Conservation (phyloP, 257 asterid species). For the Ligustrum vulgare region DNA sequence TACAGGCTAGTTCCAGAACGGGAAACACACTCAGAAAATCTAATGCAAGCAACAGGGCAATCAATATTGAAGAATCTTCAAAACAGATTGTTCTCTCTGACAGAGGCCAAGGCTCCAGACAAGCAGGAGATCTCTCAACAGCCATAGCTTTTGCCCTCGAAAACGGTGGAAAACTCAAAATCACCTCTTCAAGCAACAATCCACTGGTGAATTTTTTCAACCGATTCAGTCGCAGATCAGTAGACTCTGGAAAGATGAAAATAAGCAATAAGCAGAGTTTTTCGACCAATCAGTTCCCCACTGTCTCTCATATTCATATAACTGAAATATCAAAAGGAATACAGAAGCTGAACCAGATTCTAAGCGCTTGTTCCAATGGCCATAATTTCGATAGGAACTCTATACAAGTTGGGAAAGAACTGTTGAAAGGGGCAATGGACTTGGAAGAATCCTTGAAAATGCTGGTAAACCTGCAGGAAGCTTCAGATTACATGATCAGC, state of each 20-base stretch:
- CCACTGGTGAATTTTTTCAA: constrained; percentile 66
- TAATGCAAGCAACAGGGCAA: constrained; percentile 34
- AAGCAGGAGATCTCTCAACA: constrained; percentile 54
- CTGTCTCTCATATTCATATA: constrained; percentile 57
- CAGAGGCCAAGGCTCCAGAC: constrained; percentile 42
- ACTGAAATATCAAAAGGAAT: constrained; percentile 77
- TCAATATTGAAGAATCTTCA: constrained; percentile 44
- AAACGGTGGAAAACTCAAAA: constrained; percentile 56
- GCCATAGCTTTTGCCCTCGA: constrained; percentile 71
- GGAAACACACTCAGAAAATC: constrained; percentile 49
- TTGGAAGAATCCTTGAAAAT: constrained; percentile 79
- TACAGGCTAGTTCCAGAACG: constrained; percentile 49
- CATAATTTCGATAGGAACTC: constrained; percentile 57
- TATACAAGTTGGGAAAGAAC: constrained; percentile 67
- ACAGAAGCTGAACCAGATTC: constrained; percentile 69
- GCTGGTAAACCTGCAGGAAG: constrained; percentile 72
- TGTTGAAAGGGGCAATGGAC: constrained; percentile 77
- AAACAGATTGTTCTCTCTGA: constrained; percentile 68
- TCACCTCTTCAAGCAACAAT: constrained; percentile 45
- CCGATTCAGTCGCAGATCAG: constrained; percentile 58
- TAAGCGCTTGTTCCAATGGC: constrained; percentile 64
- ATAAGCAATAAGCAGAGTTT: constrained; percentile 27
- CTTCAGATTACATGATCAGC: constrained; percentile 37
- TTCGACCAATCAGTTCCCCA: constrained; percentile 36
- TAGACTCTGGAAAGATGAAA: constrained; percentile 39